Conservation (phyloP, 805 yeast genomes). For the Metschnikowia henanensis region DNA sequence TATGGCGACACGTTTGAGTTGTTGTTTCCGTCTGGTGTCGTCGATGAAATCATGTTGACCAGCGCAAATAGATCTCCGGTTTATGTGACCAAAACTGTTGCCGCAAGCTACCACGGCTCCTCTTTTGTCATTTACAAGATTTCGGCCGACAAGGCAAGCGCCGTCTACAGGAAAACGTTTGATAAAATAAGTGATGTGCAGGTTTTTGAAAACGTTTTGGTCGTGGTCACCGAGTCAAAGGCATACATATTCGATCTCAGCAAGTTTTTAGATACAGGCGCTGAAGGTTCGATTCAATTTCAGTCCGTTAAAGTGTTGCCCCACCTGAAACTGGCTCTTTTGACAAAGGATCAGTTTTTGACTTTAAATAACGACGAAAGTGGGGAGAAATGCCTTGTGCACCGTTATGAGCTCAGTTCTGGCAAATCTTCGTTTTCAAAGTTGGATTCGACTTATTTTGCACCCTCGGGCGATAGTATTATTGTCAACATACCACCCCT, state of each 20-base stretch:
- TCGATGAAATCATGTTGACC: constrained; percentile 5
- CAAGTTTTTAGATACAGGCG: constrained; percentile 1
- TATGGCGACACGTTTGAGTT: constrained; percentile 1
- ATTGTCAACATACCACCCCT: constrained; percentile 35
- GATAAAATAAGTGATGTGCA: constrained; percentile 5
- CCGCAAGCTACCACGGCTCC: constrained; percentile 2
- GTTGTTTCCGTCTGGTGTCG: constrained; percentile 4
- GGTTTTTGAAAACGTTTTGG: constrained; percentile 1
- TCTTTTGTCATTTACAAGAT: constrained; percentile 4
- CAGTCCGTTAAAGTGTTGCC: constrained; percentile 1
- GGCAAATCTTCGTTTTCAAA: neutral
- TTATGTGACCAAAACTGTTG: constrained; percentile 2
- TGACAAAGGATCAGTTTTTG: constrained; percentile 1
- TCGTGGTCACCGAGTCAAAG: constrained; percentile 6
- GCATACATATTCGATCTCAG: constrained; percentile 8
- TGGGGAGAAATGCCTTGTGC: neutral
- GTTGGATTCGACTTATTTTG: neutral
- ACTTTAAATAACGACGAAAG: neutral
- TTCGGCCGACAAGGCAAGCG: neutral
- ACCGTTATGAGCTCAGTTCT: neutral
- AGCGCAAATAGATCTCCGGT: constrained; percentile 5
- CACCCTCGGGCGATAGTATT: constrained; percentile 18
- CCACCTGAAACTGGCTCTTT: neutral
- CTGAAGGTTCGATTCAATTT: neutral
- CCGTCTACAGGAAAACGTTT: constrained; percentile 5